Base-by-base conservation (phyloP, 75 land plant species). In the Picea sitchensis region DNA sequence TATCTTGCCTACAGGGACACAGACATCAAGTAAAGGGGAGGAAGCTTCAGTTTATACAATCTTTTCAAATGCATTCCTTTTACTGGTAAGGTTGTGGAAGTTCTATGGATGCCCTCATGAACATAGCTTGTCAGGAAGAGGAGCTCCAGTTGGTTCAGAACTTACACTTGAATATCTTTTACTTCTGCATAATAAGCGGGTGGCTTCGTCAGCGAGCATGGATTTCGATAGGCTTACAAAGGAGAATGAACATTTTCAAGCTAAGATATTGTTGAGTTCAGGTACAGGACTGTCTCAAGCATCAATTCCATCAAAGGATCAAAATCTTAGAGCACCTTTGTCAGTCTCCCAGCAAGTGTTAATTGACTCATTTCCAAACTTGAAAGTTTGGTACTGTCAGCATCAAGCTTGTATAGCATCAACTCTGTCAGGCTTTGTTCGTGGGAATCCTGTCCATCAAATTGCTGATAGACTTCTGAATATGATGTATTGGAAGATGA, bases 321-420 rank as follows among this genome's bases (percentile, higher is more conserved):
- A 17, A 60, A 51, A 0, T 11, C 12, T 20, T 60, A 20, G 61
- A 60, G 61, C n/a, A 15, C 18, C 61, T 60, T 60, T 60, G n/a
- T 60, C 5, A 60, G 18, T 60, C n/a, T 72, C 71, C 32, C 84
- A 82, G 58, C 80, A 80, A 31, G 80, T 91, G 44, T 84, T 85
- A 59, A 83, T 91, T 71, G 95, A 93, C 41, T 84, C 83, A 32
- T 91, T 80, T 73, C 95, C 93, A 34, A 83, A 89, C 32, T 74
- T 93, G 8, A 80, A 85, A 69, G 85, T 88, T 59, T 93, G 95
- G 95, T 93, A 93, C 79, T 71, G 79, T 65, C 93, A 91, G 78
- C 87, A 93, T 68, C 89, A 83, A 71, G 87, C 93, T 34, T 93
- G 91, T 77, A 83, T 93, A 47, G 89, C 93, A 14, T 91, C 93